Evolutionary conservation across 306 rosid species (phyloP), one percentile per base, ranked within the genome.

Genomic region (Cyclanthera cordifolia): DNA sequence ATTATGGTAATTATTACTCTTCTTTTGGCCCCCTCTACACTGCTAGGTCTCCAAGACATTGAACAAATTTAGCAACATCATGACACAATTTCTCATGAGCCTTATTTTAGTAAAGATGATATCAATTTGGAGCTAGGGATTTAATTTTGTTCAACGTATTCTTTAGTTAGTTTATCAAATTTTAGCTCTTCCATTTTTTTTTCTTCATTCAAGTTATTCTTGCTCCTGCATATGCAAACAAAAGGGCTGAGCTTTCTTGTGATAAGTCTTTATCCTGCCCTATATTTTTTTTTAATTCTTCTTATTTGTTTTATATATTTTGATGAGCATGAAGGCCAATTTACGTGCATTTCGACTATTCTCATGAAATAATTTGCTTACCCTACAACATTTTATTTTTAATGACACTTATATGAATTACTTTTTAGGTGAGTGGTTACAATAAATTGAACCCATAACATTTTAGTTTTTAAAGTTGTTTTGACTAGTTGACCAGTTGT

Each of bases 1-100:
- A 87, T 73, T 78, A 84, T 55, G 95, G 96, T 87, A 82, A 43
- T 65, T 27, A 53, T 73, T 41, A 37, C 48, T 60, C 27, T 8
- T 75, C 47, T 76, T 63, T 21, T 16, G 69, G 51, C 47, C 47
- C 9, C 72, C 19, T 46, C 63, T 39, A 25, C 67, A 52, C 63
- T 30, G 24, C 41, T 46, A 10, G 78, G 19, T 49, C 54, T 50
- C 30, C 4, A 53, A 53, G 64, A 46, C 32, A 41, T 16, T 4
- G 52, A 19, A 11, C 67, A 41, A 37, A 4, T 60, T 37, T 60
- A 60, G 25, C 47, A 32, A n/a, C 19, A 28, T 19, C 17, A 0
- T 39, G 30, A 61, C 20, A 41, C 32, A 20, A 19, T 19, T 54
- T 61, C 50, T 61, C 30, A 10, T 20, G 8, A 58, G 46, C 15